phyloP scores from a whole-genome alignment of 78 protist genomes.

The Pelomyxa schiedti region DNA sequence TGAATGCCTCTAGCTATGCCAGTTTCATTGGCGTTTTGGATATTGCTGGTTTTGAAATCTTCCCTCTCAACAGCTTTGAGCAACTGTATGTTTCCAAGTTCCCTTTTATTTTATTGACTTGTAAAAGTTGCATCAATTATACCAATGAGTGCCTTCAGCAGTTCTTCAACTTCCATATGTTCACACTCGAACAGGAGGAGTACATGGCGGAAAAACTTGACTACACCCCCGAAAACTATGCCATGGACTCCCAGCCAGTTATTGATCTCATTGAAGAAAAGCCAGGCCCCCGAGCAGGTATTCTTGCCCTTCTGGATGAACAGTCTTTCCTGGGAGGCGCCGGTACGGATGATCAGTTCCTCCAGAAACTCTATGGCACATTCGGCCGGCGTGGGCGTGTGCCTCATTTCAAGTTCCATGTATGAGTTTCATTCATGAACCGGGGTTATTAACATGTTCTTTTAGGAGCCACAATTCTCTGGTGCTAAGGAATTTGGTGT shows the following conservation, averaged over 20 bases:
- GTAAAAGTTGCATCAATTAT: constrained; percentile 84
- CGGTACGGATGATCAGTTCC: constrained; percentile 41
- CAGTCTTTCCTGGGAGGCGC: constrained; percentile 60
- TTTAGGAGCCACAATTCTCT: constrained; percentile 45
- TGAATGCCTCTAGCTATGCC: constrained; percentile 26
- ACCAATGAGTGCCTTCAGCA: constrained; percentile 96
- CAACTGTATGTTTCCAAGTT: too few species aligned
- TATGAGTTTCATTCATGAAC: background rate
- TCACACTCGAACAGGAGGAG: constrained; percentile 83
- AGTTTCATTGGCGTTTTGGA: constrained; percentile 82
- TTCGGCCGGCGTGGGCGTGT: constrained; percentile 20
- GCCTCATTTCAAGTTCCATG: constrained; percentile 54
- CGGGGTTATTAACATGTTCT: background rate
- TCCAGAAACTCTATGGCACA: constrained; percentile 33
- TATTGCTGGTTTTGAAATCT: constrained; percentile 87
- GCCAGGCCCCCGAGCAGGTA: constrained; percentile 46
- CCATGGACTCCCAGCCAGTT: constrained; percentile 76
- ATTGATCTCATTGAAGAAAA: constrained; percentile 74
- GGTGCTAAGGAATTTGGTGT: constrained; percentile 33
- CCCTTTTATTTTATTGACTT: too few species aligned
- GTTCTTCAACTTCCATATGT: constrained; percentile 92
- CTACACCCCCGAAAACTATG: constrained; percentile 77
- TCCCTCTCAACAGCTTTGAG: constrained; percentile 82
- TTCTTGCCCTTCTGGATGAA: constrained; percentile 48
- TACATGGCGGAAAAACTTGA: constrained; percentile 73